Percentiles rank a stretch among this genome's conserved stretches.
Evolutionary conservation across 2,329 filamentous ascomycete genomes (phyloP).

Genomic region (Xylariaceae sp.): DNA sequence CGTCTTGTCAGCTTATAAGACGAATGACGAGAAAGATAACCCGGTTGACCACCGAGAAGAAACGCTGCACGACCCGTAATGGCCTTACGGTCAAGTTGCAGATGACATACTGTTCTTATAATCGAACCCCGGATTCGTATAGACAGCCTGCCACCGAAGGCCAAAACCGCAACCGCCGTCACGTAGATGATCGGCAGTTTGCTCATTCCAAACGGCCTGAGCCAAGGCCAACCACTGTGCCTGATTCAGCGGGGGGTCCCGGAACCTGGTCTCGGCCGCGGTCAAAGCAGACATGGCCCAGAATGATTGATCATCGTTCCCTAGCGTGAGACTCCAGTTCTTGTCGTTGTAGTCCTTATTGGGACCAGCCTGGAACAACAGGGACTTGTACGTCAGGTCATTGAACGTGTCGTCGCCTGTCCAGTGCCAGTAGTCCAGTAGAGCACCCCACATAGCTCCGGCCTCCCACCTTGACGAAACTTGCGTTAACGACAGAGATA

Average conservation of each 20-base stretch:
- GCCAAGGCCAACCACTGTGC: slow-evolving; percentile 60
- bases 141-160: too few relatives aligned
- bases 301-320: slow-evolving; percentile 57
- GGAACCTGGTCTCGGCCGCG: slow-evolving; percentile 57
- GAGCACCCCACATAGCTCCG: slow-evolving; percentile 46
- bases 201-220: slow-evolving; percentile 30
- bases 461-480: slow-evolving; percentile 46
- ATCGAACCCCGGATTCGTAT: too few relatives aligned
- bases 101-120: too few relatives aligned
- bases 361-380: too few relatives aligned
- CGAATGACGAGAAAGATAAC: too few relatives aligned
- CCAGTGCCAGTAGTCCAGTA: slow-evolving; percentile 53
- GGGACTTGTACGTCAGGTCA: slow-evolving; percentile 25
- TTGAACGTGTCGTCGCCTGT: slow-evolving; percentile 50
- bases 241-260: slow-evolving; percentile 43
- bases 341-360: too few relatives aligned
- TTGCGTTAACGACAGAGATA: slow-evolving; percentile 3
- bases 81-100: too few relatives aligned
- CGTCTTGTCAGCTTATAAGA: too few relatives aligned
- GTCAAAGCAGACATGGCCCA: slow-evolving; percentile 60
- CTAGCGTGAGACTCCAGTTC: slow-evolving; percentile 30
- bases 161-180: too few relatives aligned
- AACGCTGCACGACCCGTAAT: too few relatives aligned
- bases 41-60: too few relatives aligned
- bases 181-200: too few relatives aligned